Percentiles rank a stretch among this genome's conserved stretches.
phyloP scores from a whole-genome alignment of 192 early-diverging fungal genomes.

The Pilaira anomala region DNA sequence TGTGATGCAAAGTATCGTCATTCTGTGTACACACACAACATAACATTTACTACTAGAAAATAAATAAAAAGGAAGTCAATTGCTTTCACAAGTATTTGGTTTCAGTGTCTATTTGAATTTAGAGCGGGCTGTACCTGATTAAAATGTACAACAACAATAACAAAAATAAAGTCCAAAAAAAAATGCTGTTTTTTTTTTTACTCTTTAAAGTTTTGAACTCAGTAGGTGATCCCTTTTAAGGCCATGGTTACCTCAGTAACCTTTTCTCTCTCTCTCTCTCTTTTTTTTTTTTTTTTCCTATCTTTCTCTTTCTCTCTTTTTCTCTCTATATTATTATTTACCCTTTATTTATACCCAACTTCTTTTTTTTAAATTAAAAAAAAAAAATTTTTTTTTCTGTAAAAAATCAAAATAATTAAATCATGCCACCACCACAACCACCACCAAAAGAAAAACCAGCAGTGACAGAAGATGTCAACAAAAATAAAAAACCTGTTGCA shows the following conservation, averaged over 20 bases:
- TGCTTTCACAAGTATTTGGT: background rate
- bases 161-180: too few relatives aligned
- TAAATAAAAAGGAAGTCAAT: too few relatives aligned
- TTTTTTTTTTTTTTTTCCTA: background rate
- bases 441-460: constrained; percentile 2
- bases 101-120: background rate
- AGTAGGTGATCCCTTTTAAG: constrained; percentile 3
- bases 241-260: constrained; percentile 13
- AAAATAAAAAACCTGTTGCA: background rate
- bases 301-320: background rate
- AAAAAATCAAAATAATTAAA: constrained; percentile 3
- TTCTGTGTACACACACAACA: background rate
- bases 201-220: constrained; percentile 3
- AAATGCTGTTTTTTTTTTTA: background rate
- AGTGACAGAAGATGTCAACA: background rate
- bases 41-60: too few relatives aligned
- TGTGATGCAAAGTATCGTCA: constrained; percentile 3
- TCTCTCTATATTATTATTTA: background rate
- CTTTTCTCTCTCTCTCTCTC: background rate
- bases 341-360: background rate
- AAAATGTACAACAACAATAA: too few relatives aligned
- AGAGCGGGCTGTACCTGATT: too few relatives aligned
- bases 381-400: too few relatives aligned
- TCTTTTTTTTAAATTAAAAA: background rate
- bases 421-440: constrained; percentile 4